Evolutionary conservation across 305 asterid genomes (phyloP).

Genomic region (Fraxinus baroniana): DNA sequence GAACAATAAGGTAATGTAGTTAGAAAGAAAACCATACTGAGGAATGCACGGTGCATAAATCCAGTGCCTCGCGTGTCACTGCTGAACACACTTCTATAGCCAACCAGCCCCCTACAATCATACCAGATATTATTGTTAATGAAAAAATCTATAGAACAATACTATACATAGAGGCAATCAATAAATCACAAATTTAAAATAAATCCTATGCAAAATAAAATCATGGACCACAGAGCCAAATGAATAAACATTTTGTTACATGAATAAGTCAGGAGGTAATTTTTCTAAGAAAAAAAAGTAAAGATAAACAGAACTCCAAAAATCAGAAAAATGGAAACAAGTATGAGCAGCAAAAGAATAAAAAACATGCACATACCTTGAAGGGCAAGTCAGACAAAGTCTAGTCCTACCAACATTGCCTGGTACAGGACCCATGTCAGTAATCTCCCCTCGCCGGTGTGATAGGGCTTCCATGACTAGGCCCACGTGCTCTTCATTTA

Average conservation of each 20-base stretch:
- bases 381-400: constrained; percentile 88
- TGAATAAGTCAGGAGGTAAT: background rate
- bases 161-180: background rate
- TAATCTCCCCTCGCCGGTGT: constrained; percentile 85
- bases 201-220: background rate
- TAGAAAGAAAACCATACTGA: constrained; percentile 52
- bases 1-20: constrained; percentile 6
- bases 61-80: constrained; percentile 97
- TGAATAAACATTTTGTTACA: background rate
- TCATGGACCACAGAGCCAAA: constrained; percentile 10
- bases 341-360: constrained; percentile 19
- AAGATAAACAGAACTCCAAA: background rate
- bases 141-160: background rate
- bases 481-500: constrained; percentile 96
- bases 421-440: constrained; percentile 98
- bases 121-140: background rate
- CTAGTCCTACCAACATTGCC: constrained; percentile 89
- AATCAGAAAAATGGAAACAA: constrained; percentile 14
- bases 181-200: constrained; percentile 6
- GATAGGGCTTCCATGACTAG: constrained; percentile 94
- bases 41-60: constrained; percentile 99
- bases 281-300: background rate
- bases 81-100: constrained; percentile 96
- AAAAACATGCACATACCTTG: constrained; percentile 56
- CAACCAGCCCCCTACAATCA: constrained; percentile 86